phyloP scores from a whole-genome alignment of 2,329 filamentous ascomycete species.

The Colletotrichum viniferum region DNA sequence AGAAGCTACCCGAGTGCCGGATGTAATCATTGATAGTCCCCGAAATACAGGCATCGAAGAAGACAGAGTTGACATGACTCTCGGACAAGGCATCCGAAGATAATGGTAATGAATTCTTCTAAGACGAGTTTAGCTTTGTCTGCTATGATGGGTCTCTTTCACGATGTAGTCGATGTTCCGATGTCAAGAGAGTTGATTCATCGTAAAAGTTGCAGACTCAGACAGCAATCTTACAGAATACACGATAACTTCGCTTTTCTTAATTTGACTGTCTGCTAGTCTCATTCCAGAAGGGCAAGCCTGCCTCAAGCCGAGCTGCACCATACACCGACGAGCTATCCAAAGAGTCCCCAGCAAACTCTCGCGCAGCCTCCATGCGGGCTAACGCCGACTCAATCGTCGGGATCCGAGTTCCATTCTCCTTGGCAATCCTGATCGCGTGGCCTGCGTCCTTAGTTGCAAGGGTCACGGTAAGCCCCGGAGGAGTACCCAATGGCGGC shows the following conservation, averaged over 20 bases:
- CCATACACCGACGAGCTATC: constrained; percentile 15
- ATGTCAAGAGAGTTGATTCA: accelerated
- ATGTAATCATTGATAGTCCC: neutral
- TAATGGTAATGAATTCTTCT: neutral
- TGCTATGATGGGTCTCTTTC: neutral
- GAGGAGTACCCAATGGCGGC: constrained; percentile 19
- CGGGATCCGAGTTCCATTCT: neutral
- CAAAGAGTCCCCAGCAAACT: constrained; percentile 9
- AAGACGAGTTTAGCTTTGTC: too few relatives aligned
- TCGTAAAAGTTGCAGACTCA: neutral
- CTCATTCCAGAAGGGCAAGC: constrained; percentile 17
- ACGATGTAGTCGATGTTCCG: neutral
- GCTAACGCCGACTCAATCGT: constrained; percentile 9
- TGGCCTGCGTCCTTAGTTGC: constrained; percentile 12
- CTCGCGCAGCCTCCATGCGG: constrained; percentile 6
- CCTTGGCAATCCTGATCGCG: constrained; percentile 9
- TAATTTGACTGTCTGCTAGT: constrained; percentile 9
- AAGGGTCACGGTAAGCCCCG: constrained; percentile 11
- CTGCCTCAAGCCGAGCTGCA: constrained; percentile 7
- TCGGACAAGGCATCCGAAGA: neutral
- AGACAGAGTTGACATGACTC: neutral
- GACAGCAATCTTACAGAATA: neutral
- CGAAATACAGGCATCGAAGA: neutral
- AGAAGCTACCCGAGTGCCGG: neutral
- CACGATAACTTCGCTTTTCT: neutral